A percentile compares a stretch with the other conserved stretches of the same genome.
Conservation (phyloP, 257 asterid species). For the Gentiana macrophylla region DNA sequence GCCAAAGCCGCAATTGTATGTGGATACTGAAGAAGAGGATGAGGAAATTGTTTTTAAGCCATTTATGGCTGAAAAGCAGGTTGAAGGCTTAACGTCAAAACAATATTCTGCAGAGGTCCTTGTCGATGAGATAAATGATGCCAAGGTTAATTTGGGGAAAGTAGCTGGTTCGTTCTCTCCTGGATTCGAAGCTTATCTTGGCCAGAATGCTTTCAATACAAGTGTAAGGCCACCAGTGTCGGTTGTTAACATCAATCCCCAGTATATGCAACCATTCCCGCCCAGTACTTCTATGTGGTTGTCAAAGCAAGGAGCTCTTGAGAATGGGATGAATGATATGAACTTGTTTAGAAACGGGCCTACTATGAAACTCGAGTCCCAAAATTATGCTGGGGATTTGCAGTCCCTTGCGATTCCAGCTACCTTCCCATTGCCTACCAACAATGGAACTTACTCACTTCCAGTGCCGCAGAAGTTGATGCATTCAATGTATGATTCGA, state of each 20-base stretch:
- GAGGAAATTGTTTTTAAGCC: slow-evolving; percentile 94
- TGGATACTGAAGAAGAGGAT: slow-evolving; percentile 62
- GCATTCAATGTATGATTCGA: slow-evolving; percentile 39
- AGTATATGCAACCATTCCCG: slow-evolving; percentile 21
- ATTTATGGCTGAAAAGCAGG: slow-evolving; percentile 41
- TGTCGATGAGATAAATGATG: slow-evolving; percentile 16
- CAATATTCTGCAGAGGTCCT: slow-evolving; percentile 9
- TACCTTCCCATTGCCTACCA: slow-evolving; percentile 37
- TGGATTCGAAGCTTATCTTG: slow-evolving; percentile 29
- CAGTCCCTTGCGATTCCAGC: slow-evolving; percentile 40
- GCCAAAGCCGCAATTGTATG: slow-evolving; percentile 25
- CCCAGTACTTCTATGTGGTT: slow-evolving; percentile 42
- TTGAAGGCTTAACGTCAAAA: slow-evolving; percentile 32
- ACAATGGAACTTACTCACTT: slow-evolving; percentile 21
- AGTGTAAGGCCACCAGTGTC: slow-evolving; percentile 20
- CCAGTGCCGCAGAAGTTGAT: slow-evolving; percentile 32
- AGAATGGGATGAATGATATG: slow-evolving; percentile 43
- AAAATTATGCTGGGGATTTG: slow-evolving; percentile 31
- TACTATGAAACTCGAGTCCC: slow-evolving; percentile 21
- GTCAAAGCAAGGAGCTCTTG: slow-evolving; percentile 31
- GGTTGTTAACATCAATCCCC: slow-evolving; percentile 22
- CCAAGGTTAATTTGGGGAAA: slow-evolving; percentile 24
- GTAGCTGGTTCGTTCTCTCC: slow-evolving; percentile 28
- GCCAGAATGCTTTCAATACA: slow-evolving; percentile 28
- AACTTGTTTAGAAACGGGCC: slow-evolving; percentile 47